Conservation (phyloP, 2,329 filamentous ascomycete genomes). For the Akanthomyces uredinophilus region DNA sequence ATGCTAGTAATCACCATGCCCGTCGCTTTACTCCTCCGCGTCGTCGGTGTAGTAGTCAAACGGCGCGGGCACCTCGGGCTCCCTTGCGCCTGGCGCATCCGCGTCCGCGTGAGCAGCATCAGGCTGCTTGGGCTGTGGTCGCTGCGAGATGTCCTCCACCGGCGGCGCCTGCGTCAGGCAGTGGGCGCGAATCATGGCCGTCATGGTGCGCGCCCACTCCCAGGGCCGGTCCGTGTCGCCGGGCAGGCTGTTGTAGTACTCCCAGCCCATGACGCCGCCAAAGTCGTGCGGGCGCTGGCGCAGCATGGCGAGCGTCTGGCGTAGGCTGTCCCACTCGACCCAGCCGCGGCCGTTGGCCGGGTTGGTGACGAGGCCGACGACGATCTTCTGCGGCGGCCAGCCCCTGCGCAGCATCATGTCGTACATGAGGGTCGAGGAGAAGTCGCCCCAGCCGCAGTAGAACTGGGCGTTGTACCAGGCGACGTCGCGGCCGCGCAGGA, state of each 20-base stretch:
- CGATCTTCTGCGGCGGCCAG: conserved; percentile 68
- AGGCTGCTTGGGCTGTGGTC: conserved; percentile 13
- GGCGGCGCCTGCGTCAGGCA: conserved; percentile 17
- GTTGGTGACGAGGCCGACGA: conserved; percentile 77
- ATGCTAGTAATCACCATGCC: neutral
- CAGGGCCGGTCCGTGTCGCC: conserved; percentile 60
- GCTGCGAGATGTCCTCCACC: neutral
- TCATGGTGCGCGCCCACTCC: conserved; percentile 73
- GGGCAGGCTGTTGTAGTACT: conserved; percentile 81
- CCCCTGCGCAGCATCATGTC: conserved; percentile 53
- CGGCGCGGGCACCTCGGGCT: conserved; percentile 24
- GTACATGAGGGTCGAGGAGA: conserved; percentile 42
- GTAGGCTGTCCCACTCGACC: conserved; percentile 43
- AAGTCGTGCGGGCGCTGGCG: conserved; percentile 57
- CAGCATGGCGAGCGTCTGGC: conserved; percentile 37
- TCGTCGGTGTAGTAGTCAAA: conserved; percentile 34
- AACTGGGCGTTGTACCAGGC: conserved; percentile 90
- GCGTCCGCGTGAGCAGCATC: conserved; percentile 21
- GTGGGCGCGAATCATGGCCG: conserved; percentile 34
- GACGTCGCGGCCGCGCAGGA: conserved; percentile 59
- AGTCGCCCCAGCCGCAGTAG: conserved; percentile 80
- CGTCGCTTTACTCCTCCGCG: neutral
- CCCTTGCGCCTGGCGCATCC: conserved; percentile 21
- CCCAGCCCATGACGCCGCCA: conserved; percentile 91
- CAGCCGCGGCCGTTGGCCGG: conserved; percentile 62